Evolutionary conservation across 2,329 filamentous ascomycete genomes (phyloP), one percentile per base, ranked within the genome.

Genomic region (Aaosphaeria arxii): DNA sequence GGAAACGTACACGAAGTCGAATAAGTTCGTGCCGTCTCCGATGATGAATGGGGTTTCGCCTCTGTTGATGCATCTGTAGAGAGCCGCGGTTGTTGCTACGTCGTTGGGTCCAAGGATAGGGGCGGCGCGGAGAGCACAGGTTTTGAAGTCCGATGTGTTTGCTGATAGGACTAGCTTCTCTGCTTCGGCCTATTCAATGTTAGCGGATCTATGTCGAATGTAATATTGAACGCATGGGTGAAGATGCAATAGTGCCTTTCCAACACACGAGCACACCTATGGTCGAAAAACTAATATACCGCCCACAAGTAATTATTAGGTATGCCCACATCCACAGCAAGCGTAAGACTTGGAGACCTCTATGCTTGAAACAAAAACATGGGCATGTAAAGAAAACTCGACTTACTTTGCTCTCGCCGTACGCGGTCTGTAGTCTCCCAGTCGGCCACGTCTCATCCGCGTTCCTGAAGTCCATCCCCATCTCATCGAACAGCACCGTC

Each of bases 31-130:
- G 56, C 84, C 84, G n/a, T 83, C 72, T 57, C 94, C 94, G 24
- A 97, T 80, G 70, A 96, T 88, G 67, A 94, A 83, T 53, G 81
- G 82, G 35, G 89, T 86, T 55, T 88, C 85, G 60, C 82, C 78
- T 52, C 82, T 78, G 50, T 79, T 77, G 66, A 87, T 87, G 59
- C 88, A 83, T 53, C 84, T 81, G 62, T 95, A 77, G 53, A 96
- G 81, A 58, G 86, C 83, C 54, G 85, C 82, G 32, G 92, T 83
- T 11, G 86, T 72, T 65, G 91, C 87, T 45, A 83, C 82, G 74
- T 99, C 94, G 60, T 89, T 89, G 65, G 94, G 89, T 61, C 92
- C 92, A 64, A 96, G 89, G 69, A 97, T 95, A 56, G 89, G 89
- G 9, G 90, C 87, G 5, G 91, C 89, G 11, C 94, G 88, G 55